Evolutionary conservation across 1,139 yeast genomes (phyloP).

Genomic region (Lodderomyces beijingensis): DNA sequence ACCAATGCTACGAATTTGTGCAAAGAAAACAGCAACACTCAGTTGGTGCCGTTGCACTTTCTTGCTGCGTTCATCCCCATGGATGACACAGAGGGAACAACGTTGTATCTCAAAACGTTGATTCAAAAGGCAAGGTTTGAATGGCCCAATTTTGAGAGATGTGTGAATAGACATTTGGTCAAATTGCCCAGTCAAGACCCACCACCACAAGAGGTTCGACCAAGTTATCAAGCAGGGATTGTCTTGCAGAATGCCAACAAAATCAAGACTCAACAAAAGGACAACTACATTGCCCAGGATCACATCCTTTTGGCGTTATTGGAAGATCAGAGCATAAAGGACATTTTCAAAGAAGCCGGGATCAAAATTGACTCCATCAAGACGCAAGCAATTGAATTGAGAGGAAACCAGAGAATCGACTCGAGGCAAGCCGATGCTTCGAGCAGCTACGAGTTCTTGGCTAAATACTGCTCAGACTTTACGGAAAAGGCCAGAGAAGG

Average conservation of each 20-base stretch:
- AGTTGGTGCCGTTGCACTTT: slow-evolving; percentile 79
- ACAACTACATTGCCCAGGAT: slow-evolving; percentile 88
- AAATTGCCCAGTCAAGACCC: slow-evolving; percentile 86
- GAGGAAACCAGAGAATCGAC: slow-evolving; percentile 92
- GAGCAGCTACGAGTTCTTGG: slow-evolving; percentile 73
- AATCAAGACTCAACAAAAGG: slow-evolving; percentile 84
- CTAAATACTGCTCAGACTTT: slow-evolving; percentile 87
- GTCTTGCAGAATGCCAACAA: slow-evolving; percentile 66
- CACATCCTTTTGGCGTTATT: slow-evolving; percentile 82
- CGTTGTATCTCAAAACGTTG: slow-evolving; percentile 75
- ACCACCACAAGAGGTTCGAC: slow-evolving; percentile 71
- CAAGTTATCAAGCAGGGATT: slow-evolving; percentile 68
- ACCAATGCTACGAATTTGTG: slow-evolving; percentile 80
- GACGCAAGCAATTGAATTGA: slow-evolving; percentile 74
- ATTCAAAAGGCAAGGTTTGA: slow-evolving; percentile 83
- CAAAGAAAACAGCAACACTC: slow-evolving; percentile 77
- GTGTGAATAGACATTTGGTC: slow-evolving; percentile 76
- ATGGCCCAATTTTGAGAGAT: slow-evolving; percentile 73
- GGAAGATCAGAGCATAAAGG: slow-evolving; percentile 69
- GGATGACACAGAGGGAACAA: slow-evolving; percentile 58
- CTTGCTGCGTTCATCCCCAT: slow-evolving; percentile 87
- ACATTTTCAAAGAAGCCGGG: slow-evolving; percentile 69
- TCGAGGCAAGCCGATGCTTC: slow-evolving; percentile 93
- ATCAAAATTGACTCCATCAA: slow-evolving; percentile 70
- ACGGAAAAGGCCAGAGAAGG: slow-evolving; percentile 94